Percentiles rank a stretch among this genome's conserved stretches.
Conservation (phyloP, 768 basidiomycete species). For the Ephemerocybe angulata region DNA sequence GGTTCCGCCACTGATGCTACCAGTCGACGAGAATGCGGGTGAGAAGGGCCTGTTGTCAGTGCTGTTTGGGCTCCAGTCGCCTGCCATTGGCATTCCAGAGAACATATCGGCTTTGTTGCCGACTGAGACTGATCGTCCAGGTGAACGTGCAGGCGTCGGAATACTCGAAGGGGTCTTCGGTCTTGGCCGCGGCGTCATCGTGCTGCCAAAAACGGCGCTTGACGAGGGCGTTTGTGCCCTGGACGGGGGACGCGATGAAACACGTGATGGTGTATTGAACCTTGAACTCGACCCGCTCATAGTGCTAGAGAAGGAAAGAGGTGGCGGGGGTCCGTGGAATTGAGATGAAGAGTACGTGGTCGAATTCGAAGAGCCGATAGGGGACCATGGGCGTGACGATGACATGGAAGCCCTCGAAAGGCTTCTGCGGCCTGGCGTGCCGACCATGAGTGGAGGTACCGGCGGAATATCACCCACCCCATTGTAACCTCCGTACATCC, state of each 20-base stretch:
- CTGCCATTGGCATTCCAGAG: neutral
- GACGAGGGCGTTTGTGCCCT: slow-evolving; percentile 59
- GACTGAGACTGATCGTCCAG: slow-evolving; percentile 34
- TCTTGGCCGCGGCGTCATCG: slow-evolving; percentile 59
- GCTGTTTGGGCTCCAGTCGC: slow-evolving; percentile 6
- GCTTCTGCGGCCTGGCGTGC: slow-evolving; percentile 57
- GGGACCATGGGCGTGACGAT: slow-evolving; percentile 80
- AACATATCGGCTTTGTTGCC: slow-evolving; percentile 40
- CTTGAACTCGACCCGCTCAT: slow-evolving; percentile 3
- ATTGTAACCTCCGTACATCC: slow-evolving; percentile 26
- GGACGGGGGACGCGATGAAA: slow-evolving; percentile 44
- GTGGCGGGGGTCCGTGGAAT: slow-evolving; percentile 28
- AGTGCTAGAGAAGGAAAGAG: slow-evolving; percentile 31
- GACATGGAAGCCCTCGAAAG: slow-evolving; percentile 71
- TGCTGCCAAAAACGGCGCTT: slow-evolving; percentile 26
- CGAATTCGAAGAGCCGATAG: slow-evolving; percentile 66
- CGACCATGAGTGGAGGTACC: slow-evolving; percentile 42
- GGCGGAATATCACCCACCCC: slow-evolving; percentile 32
- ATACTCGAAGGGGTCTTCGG: slow-evolving; percentile 80
- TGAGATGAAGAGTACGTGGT: slow-evolving; percentile 55
- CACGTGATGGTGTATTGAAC: slow-evolving; percentile 4
- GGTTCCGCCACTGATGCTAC: slow-evolving; percentile 39
- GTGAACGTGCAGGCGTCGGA: slow-evolving; percentile 55
- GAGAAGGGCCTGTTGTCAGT: slow-evolving; percentile 51
- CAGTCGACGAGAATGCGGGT: slow-evolving; percentile 51